A percentile compares a stretch with the other conserved stretches of the same genome.
These are phyloP conservation scores for Wickerhamomyces silvicola DNA, from an alignment of 805 yeast genomes.

Conservation along the genomic window DNA sequence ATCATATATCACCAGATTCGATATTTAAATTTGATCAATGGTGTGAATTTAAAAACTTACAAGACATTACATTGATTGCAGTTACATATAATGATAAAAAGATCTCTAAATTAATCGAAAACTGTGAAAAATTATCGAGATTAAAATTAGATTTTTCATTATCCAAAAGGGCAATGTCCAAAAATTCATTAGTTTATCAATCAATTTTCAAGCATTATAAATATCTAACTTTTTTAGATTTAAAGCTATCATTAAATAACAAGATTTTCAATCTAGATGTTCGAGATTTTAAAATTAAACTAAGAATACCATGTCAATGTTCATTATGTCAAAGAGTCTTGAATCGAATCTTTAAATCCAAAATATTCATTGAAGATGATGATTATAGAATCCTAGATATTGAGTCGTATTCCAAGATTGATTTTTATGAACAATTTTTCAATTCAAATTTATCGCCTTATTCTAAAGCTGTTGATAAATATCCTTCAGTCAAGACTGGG, in stretches of 20 bases:
- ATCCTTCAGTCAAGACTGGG: constrained; percentile 37
- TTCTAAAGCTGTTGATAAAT: constrained; percentile 36
- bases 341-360: constrained; percentile 26
- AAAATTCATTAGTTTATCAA: constrained; percentile 26
- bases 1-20: constrained; percentile 26
- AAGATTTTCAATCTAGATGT: constrained; percentile 16
- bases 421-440: constrained; percentile 31
- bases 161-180: constrained; percentile 27
- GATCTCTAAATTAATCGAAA: constrained; percentile 26
- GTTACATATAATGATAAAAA: constrained; percentile 26
- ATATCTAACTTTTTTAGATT: constrained; percentile 32
- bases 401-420: constrained; percentile 26
- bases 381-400: constrained; percentile 23
- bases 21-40: constrained; percentile 31
- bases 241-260: constrained; percentile 22
- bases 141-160: constrained; percentile 34
- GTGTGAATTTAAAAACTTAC: constrained; percentile 27
- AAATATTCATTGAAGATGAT: constrained; percentile 26
- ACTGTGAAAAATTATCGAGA: constrained; percentile 26
- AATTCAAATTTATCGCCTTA: constrained; percentile 31
- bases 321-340: constrained; percentile 19
- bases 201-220: constrained; percentile 28
- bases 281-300: constrained; percentile 7
- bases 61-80: constrained; percentile 36
- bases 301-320: constrained; percentile 17